Conservation (phyloP, 192 early-diverging fungal species). For the Rhizophagus prolifer region DNA sequence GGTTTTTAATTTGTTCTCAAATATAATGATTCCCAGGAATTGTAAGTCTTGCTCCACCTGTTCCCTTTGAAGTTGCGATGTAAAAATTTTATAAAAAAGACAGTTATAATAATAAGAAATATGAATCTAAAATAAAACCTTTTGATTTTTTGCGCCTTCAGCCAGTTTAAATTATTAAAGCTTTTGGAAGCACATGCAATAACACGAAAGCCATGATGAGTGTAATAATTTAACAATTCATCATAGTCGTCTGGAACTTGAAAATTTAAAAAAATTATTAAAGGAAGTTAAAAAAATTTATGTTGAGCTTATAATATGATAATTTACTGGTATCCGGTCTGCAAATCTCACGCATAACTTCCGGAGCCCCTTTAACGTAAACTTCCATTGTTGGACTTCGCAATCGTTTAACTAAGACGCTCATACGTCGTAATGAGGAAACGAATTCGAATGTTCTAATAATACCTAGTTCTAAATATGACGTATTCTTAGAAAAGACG, state of each 20-base stretch:
- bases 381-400: constrained; percentile 68
- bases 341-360: constrained; percentile 91
- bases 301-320: background rate
- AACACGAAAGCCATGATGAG: constrained; percentile 96
- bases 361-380: constrained; percentile 98
- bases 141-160: constrained; percentile 75
- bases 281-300: background rate
- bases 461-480: constrained; percentile 70
- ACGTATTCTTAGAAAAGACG: constrained; percentile 14
- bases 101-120: background rate
- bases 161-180: constrained; percentile 67
- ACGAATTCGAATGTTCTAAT: constrained; percentile 93
- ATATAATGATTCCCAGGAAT: constrained; percentile 95
- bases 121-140: constrained; percentile 30
- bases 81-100: background rate
- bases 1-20: constrained; percentile 98
- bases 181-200: constrained; percentile 87
- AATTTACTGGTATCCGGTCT: constrained; percentile 66
- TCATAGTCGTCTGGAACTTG: constrained; percentile 85
- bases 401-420: constrained; percentile 81
- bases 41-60: constrained; percentile 80
- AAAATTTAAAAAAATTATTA: background rate
- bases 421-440: constrained; percentile 85
- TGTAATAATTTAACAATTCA: constrained; percentile 76
- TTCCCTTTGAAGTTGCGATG: constrained; percentile 53